Base-by-base conservation (phyloP, 228 moss, liverwort and hornwort species). In the Sphagnum magellanicum region DNA sequence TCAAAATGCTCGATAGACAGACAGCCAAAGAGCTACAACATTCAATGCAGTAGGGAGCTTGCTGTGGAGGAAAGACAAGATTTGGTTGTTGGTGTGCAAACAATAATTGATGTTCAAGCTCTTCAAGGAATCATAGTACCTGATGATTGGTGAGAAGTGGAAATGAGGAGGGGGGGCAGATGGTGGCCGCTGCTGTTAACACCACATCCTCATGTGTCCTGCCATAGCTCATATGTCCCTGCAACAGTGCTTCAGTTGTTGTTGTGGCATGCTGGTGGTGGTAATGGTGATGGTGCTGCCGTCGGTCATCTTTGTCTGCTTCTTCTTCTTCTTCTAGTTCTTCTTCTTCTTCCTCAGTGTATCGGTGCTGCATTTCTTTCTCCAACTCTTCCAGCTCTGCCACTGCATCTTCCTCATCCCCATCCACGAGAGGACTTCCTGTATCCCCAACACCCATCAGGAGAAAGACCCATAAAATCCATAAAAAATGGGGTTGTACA, bases 361-460 rank as follows among this genome's bases (percentile, higher is more conserved):
- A 66, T 50, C 53, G 68, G 49, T 70, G 50, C 49, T 65, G 49
- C 64, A 93, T 91, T 60, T 93, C 93, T 59, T 93, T 83, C 76
- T 93, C 91, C 76, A 93, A 67, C 69, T 93, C 93, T 65, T 93
- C 93, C 4, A 78, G 81, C 64, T 85, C 93, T 11, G 85, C 88
- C 52, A 75, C 93, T 6, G 87, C 88, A 74, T 93, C 93, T 50
- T 93, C 93, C 3, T 83, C 87, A 61, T 93, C 93, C 8, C 90
- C 93, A 68, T 88, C 88, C 67, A 93, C 88, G 55, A 90, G 79
- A 48, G 90, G 87, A 53, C 86, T 86, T 70, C 93, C 93, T 92
- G 66, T 59, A 32, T 32, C 3, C 32, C 32, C 32, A 32, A 32
- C 32, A 32, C 32, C 32, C 32, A 32, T 32, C 32, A 32, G 32